Evolutionary conservation across 2,329 filamentous ascomycete genomes (phyloP).

Genomic region (Trichoderma oligosporum): DNA sequence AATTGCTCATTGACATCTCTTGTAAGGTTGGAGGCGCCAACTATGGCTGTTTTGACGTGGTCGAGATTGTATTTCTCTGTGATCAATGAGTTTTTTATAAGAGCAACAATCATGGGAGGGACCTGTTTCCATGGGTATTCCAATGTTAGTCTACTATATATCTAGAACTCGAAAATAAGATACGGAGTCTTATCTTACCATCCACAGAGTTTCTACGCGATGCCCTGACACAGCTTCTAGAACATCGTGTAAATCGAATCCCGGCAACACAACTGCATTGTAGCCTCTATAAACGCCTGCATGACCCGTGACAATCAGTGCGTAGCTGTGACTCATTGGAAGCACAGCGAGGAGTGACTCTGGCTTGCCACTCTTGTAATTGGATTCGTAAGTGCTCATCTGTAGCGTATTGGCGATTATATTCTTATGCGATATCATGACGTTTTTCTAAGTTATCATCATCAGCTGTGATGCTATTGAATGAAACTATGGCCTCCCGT

Average conservation of each 20-base stretch:
- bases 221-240: constrained; percentile 61
- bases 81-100: constrained; percentile 61
- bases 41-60: constrained; percentile 62
- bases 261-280: constrained; percentile 64
- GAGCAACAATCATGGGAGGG: constrained; percentile 75
- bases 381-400: constrained; percentile 43
- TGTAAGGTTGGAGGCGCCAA: constrained; percentile 74
- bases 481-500: neutral
- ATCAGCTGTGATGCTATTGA: neutral
- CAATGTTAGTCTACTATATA: neutral
- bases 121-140: neutral
- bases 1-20: constrained; percentile 67
- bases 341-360: constrained; percentile 57
- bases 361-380: constrained; percentile 22
- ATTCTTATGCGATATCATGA: constrained; percentile 73
- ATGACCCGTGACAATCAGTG: constrained; percentile 67
- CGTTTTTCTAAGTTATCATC: constrained; percentile 56
- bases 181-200: constrained; percentile 42
- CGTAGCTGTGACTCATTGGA: constrained; percentile 76
- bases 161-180: no score
- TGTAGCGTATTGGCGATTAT: constrained; percentile 71
- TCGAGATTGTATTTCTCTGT: constrained; percentile 68
- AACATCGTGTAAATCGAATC: constrained; percentile 65
- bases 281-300: constrained; percentile 66
- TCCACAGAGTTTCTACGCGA: constrained; percentile 63